Conservation (phyloP, 2,329 filamentous ascomycete genomes). For the Aspergillus versicolor region DNA sequence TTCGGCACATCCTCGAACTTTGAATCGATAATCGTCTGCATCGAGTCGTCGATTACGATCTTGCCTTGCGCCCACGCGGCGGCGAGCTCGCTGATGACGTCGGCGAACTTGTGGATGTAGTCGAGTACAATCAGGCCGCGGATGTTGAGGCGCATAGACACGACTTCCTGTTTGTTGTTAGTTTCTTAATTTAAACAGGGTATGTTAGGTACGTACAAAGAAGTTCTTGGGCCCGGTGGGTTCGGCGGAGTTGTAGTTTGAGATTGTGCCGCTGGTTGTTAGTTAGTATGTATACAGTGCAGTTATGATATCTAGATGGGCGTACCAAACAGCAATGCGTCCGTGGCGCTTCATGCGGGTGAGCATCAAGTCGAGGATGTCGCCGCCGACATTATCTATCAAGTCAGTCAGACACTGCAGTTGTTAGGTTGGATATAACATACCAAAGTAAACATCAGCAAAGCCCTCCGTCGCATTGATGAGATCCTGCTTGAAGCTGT, state of each 20-base stretch:
- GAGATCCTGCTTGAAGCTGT: conserved; percentile 3
- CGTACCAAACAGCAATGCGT: conserved; percentile 18
- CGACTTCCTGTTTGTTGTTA: conserved; percentile 11
- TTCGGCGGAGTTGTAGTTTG: conserved; percentile 20
- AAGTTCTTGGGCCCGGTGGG: conserved; percentile 19
- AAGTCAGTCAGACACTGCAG: neutral
- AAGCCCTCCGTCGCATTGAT: conserved; percentile 4
- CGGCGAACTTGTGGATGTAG: conserved; percentile 20
- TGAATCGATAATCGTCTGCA: conserved; percentile 48
- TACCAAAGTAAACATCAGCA: conserved; percentile 6
- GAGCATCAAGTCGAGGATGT: conserved; percentile 12
- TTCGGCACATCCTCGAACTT: conserved; percentile 51
- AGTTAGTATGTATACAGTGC: no score
- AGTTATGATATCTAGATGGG: no score
- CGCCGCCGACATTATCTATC: conserved; percentile 13
- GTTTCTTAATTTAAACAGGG: no score
- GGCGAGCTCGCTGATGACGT: conserved; percentile 25
- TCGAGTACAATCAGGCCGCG: conserved; percentile 23
- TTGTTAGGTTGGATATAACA: neutral
- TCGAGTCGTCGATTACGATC: conserved; percentile 45
- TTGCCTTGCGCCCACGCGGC: conserved; percentile 45
- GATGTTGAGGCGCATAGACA: conserved; percentile 19
- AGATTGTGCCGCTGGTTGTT: conserved; percentile 20
- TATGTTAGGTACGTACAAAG: conserved; percentile 11
- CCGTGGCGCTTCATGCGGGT: conserved; percentile 8